Evolutionary conservation across 2,329 filamentous ascomycete genomes (phyloP).

Genomic region (Colletotrichum tamarilloi): DNA sequence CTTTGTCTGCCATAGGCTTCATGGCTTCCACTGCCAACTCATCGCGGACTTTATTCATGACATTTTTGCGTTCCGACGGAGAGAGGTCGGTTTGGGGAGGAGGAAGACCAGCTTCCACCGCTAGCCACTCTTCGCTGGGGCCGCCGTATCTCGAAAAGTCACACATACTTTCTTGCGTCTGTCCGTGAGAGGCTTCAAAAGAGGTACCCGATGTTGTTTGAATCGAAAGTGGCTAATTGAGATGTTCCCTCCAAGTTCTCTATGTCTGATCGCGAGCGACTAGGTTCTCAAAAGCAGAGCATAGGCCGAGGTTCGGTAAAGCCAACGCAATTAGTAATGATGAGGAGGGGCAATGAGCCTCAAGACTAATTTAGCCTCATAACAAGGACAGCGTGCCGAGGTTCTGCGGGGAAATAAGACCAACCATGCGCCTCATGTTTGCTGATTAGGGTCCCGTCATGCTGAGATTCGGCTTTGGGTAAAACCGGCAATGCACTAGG

Average conservation of each 20-base stretch:
- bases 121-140: slow-evolving; percentile 56
- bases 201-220: neutral
- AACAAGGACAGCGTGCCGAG: neutral
- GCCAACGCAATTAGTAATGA: neutral
- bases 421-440: neutral
- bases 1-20: slow-evolving; percentile 37
- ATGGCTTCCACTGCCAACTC: slow-evolving; percentile 44
- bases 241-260: neutral
- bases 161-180: slow-evolving; percentile 5
- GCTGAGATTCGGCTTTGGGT: neutral
- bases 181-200: neutral
- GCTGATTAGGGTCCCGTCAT: neutral
- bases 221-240: neutral
- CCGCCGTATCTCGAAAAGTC: slow-evolving; percentile 52
- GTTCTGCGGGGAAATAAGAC: neutral
- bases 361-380: neutral
- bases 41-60: slow-evolving; percentile 43
- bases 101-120: slow-evolving; percentile 46
- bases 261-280: neutral
- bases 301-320: neutral
- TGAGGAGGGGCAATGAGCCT: neutral
- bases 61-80: slow-evolving; percentile 43
- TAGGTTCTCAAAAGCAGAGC: too few species aligned
- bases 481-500: too few species aligned
- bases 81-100: slow-evolving; percentile 37